Percentiles rank a stretch among this genome's conserved stretches.
phyloP scores from a whole-genome alignment of 23 red algal species.

The Gracilariopsis chorda region DNA sequence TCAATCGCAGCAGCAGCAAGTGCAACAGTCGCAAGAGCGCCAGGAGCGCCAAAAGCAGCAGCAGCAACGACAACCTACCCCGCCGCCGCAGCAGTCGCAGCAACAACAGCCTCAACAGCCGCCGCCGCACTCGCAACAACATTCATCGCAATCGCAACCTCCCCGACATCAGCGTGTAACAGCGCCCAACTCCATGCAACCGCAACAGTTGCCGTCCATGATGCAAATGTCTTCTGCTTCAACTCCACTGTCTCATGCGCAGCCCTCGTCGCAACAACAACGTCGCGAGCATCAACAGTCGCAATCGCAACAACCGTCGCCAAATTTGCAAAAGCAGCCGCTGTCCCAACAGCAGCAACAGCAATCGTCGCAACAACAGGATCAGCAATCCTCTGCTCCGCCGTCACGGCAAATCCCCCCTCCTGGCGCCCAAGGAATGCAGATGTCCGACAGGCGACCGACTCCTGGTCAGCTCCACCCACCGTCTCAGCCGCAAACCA shows the following conservation, averaged over 20 bases:
- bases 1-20: neutral
- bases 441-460: neutral
- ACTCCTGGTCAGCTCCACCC: neutral
- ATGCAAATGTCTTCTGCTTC: neutral
- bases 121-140: neutral
- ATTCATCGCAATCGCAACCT: neutral
- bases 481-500: neutral
- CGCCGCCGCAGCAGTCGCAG: neutral
- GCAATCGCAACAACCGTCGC: neutral
- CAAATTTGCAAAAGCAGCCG: neutral
- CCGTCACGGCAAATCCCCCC: neutral
- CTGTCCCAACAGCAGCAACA: neutral
- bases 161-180: neutral
- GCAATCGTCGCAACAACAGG: neutral
- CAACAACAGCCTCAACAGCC: neutral
- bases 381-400: neutral
- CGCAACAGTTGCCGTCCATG: neutral
- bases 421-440: neutral
- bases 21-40: neutral
- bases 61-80: neutral
- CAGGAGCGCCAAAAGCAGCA: slow-evolving; percentile 20
- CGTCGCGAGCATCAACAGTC: neutral
- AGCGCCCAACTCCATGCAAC: neutral
- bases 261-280: neutral
- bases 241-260: neutral